Base-by-base conservation (phyloP, 257 asterid species). In the Solanum chmielewskii region DNA sequence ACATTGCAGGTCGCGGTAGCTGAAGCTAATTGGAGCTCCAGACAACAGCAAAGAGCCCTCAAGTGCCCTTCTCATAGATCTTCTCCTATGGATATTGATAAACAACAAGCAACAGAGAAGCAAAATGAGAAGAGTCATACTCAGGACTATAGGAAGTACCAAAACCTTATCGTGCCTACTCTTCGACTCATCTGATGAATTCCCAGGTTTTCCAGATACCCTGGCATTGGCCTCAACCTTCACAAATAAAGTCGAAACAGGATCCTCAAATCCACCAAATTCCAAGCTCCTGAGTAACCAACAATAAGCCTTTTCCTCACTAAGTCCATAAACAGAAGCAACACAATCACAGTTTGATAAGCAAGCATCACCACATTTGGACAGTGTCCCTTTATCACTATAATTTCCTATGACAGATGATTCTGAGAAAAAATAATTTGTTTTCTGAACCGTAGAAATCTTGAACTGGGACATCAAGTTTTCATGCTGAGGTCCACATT, bases 321-420 rank as follows among this genome's bases (percentile, higher is more conserved):
- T 85, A 23, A 96, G 96, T 52, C 98, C 98, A 16, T 94, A 93
- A 70, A 96, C 93, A 10, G 98, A 95, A 59, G 97, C 98, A 56
- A 93, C 94, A 62, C 99, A 96, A n/a, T 93, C 93, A 41, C 99
- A 96, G 73, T 92, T 93, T 4, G 95, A 90, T 44, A 95, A 91
- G 83, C 99, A 96, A 6, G 94, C 94, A 20, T 96, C 97, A 5
- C 99, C 98, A 68, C 99, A 96, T 87, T 91, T 94, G 0, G 95
- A 89, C 12, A 93, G 90, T 0, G 94, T 89, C 76, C 44, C 92
- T 9, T 75, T 88, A 87, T 94, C 99, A 18, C 96, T 95, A 78
- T 95, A 96, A 87, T 96, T 96, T 2, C 96, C 95, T 15, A 95
- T 92, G 9, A 96, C 95, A 4, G 98, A 92, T 21, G 94, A 91